phyloP scores from a whole-genome alignment of 257 asterid species.

The Lantana camara region DNA sequence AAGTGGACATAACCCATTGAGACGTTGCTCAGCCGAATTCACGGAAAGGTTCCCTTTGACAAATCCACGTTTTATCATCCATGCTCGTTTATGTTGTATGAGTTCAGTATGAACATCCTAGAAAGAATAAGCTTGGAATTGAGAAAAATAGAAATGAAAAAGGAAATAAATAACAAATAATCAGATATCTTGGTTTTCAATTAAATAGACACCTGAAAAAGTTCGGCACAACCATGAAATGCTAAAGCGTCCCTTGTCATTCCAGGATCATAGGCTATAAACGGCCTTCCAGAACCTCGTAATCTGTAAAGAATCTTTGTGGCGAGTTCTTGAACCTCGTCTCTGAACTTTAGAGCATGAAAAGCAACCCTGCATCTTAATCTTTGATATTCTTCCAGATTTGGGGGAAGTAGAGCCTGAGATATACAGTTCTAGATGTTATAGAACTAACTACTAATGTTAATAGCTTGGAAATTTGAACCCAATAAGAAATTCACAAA shows the following conservation, averaged over 20 bases:
- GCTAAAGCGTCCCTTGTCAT: conserved; percentile 97
- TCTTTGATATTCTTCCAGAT: conserved; percentile 84
- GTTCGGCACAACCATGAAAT: conserved; percentile 95
- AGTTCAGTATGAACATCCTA: conserved; percentile 99
- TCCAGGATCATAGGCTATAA: conserved; percentile 95
- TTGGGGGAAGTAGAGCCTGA: conserved; percentile 78
- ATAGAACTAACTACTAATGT: no score
- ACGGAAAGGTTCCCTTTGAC: conserved; percentile 80
- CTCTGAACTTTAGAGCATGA: conserved; percentile 84
- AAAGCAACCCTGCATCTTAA: conserved; percentile 94
- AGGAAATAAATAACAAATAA: no score
- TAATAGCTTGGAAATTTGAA: no score
- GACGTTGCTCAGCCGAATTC: conserved; percentile 77
- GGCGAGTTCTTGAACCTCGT: conserved; percentile 89
- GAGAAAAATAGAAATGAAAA: conserved; percentile 19
- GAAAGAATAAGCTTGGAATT: no score
- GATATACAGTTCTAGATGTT: conserved; percentile 20
- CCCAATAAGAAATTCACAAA: no score
- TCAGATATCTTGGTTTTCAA: no score
- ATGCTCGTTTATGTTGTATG: conserved; percentile 86
- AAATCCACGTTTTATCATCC: conserved; percentile 93
- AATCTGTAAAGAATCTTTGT: conserved; percentile 77
- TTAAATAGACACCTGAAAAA: conserved; percentile 74
- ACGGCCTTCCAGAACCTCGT: conserved; percentile 80
- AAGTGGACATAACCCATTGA: conserved; percentile 83